phyloP scores from a whole-genome alignment of 192 early-diverging fungal species.

The Umbelopsis vinacea region DNA sequence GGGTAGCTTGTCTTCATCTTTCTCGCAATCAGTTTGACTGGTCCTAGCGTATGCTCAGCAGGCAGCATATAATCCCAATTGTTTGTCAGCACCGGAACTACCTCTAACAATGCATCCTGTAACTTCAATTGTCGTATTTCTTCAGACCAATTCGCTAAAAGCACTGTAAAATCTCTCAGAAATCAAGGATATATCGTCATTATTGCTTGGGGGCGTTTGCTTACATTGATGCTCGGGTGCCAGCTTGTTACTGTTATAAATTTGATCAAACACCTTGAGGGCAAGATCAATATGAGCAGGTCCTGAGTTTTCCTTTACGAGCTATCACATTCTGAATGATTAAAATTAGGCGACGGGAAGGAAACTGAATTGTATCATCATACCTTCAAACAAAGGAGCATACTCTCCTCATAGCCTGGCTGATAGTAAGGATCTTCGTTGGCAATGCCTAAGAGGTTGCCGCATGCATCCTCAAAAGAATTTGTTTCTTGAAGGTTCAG shows the following conservation, averaged over 20 bases:
- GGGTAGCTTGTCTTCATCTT: not conserved
- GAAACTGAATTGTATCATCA: not conserved
- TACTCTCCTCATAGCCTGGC: not conserved
- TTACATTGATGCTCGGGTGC: not conserved
- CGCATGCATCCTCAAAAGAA: not conserved
- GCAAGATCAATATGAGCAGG: not conserved
- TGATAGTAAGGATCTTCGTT: not conserved
- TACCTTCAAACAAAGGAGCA: not conserved
- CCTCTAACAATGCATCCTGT: not conserved
- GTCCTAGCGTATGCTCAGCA: not conserved
- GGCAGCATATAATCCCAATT: not conserved
- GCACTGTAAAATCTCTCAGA: not conserved
- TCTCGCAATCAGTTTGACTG: not conserved
- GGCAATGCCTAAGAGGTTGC: not conserved
- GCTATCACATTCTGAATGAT: not conserved
- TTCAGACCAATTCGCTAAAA: not conserved
- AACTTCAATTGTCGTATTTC: not conserved
- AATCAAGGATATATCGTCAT: too few relatives aligned
- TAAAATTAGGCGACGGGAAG: not conserved
- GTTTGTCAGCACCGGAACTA: too few relatives aligned
- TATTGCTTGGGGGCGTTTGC: not conserved
- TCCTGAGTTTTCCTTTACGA: not conserved
- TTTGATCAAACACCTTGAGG: not conserved
- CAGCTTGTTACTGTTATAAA: not conserved
- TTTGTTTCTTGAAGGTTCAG: not conserved